Base-by-base conservation (phyloP, 2,329 filamentous ascomycete species). In the Huntiella savannae region DNA sequence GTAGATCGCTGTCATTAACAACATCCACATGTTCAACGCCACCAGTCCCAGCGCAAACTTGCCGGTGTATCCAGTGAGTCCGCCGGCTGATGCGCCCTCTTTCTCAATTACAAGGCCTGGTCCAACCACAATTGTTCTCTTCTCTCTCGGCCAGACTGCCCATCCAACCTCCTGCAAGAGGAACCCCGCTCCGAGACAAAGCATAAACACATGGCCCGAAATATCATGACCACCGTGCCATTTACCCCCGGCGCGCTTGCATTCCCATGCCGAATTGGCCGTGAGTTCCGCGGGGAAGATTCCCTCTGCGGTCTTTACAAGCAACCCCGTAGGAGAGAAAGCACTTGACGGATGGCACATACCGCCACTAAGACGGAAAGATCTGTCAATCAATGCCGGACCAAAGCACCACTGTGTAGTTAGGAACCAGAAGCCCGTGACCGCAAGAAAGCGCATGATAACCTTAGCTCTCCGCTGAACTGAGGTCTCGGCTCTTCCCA, bases 371-470 rank as follows among this genome's bases (percentile, higher is more conserved):
- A 84, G 73, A n/a, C 76, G 69, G 60, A 96, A 98, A 3, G 81
- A 76, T 48, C 87, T 79, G 60, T 98, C 91, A 55, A 96, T 88
- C 42, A 98, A 67, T 15, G 86, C 71, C 2, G 91, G 78, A 0
- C 91, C 91, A 56, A 98, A 95, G 61, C 78, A 96, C 91, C 91
- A 96, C 66, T 96, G 91, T 52, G 91, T 98, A 13, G 91, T 77
- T 35, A 85, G 64, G 37, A 85, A 68, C 91, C 91, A 98, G 62
- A 78, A 79, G 1, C 63, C 56, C 6, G 91, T 96, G 0, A 85
- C 73, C 6, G 79, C 63, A 0, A 53, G 65, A 69, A 85, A 98
- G 41, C 91, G 72, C 16, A 79, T 43, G 1, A 66, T 56, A 0
- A 82, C 84, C 49, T 76, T 71, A 8, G 72, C 45, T 54, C 51